Evolutionary conservation across 805 yeast genomes (phyloP).

Genomic region (Huiozyma sinensis): DNA sequence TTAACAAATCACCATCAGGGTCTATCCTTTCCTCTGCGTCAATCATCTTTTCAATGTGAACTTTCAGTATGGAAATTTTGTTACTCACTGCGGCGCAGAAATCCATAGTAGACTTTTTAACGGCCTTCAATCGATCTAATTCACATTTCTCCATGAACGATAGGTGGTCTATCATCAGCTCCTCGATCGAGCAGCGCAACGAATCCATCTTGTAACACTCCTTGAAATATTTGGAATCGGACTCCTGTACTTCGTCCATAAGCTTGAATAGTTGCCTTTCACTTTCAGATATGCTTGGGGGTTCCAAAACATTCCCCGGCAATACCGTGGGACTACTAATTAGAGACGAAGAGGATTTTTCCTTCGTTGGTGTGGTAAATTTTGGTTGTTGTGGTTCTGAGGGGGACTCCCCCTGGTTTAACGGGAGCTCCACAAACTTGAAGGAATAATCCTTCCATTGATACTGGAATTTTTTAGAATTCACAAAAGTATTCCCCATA

Average conservation of each 20-base stretch:
- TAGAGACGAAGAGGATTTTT: not conserved
- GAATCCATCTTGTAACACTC: conserved; percentile 51
- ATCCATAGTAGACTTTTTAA: conserved; percentile 66
- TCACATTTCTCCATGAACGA: conserved; percentile 77
- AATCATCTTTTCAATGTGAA: conserved; percentile 48
- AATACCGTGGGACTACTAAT: not conserved
- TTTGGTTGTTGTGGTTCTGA: not conserved
- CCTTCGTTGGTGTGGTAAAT: not conserved
- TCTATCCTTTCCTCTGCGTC: conserved; percentile 61
- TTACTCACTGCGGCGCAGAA: conserved; percentile 57
- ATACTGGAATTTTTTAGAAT: conserved; percentile 60
- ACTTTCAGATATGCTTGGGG: conserved; percentile 15
- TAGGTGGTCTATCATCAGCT: conserved; percentile 57
- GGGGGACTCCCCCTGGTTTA: not conserved
- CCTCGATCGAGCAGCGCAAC: conserved; percentile 65
- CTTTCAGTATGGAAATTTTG: conserved; percentile 46
- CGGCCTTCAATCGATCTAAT: conserved; percentile 60
- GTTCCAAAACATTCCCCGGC: not conserved
- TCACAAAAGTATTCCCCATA: conserved; percentile 65
- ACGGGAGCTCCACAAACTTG: conserved; percentile 36
- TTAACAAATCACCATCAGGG: conserved; percentile 57
- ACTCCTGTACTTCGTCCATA: conserved; percentile 43
- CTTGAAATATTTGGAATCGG: conserved; percentile 47
- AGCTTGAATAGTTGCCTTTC: conserved; percentile 42
- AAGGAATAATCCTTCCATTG: conserved; percentile 74